A percentile compares a stretch with the other conserved stretches of the same genome.
These are phyloP conservation scores for Penicillium malachiteum DNA, from an alignment of 495 filamentous ascomycete species.

Conservation along the genomic window DNA sequence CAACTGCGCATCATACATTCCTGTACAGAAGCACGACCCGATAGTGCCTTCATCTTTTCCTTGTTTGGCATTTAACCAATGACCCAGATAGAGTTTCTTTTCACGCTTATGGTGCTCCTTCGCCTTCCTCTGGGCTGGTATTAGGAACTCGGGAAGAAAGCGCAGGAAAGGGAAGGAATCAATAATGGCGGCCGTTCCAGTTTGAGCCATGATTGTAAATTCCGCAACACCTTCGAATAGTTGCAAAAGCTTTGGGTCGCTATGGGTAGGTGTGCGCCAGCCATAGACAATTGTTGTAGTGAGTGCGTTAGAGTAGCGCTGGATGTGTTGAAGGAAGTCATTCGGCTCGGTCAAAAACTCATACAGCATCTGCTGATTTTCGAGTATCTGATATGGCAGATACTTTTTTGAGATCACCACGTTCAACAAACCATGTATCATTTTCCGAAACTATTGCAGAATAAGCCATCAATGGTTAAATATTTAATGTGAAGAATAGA, in stretches of 20 bases:
- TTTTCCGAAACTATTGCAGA: background rate
- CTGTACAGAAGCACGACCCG: slow-evolving; percentile 19
- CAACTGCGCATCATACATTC: slow-evolving; percentile 39
- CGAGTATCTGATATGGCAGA: background rate
- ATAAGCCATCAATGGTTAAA: too few relatives aligned
- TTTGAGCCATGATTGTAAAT: too few relatives aligned
- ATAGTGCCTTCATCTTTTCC: slow-evolving; percentile 30
- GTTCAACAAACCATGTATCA: background rate
- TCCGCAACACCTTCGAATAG: slow-evolving; percentile 39
- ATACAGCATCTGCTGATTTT: background rate
- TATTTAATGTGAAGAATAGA: too few relatives aligned
- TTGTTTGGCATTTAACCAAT: slow-evolving; percentile 3
- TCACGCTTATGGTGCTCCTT: too few relatives aligned
- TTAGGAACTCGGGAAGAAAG: slow-evolving; percentile 26
- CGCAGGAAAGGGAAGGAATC: slow-evolving; percentile 34
- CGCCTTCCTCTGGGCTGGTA: background rate
- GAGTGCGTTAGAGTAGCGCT: background rate
- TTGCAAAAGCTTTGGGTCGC: slow-evolving; percentile 43
- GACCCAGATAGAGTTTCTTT: too few relatives aligned
- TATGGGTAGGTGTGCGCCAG: background rate
- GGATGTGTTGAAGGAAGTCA: background rate
- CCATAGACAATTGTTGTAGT: background rate
- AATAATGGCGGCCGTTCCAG: slow-evolving; percentile 32
- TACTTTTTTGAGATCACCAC: background rate
- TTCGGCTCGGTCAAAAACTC: background rate